Base-by-base conservation (phyloP, 2,329 filamentous ascomycete species). In the Colletotrichum tofieldiae region DNA sequence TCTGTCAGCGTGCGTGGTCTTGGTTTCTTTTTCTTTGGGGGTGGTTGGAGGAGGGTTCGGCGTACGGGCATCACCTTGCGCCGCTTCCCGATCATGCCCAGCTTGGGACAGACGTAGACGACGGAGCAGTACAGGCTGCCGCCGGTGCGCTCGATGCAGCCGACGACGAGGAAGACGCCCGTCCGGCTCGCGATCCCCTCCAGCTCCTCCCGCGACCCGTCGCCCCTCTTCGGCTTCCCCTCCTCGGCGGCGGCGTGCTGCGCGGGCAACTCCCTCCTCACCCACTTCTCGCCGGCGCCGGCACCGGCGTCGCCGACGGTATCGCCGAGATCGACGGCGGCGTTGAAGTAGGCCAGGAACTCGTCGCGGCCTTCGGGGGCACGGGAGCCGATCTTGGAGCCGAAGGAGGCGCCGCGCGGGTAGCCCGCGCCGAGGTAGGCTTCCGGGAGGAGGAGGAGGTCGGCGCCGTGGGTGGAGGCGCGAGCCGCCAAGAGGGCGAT, bases 401-500 rank as follows among this genome's bases (percentile, higher is more conserved):
- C 95, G 78, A 98, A 98, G 62, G 86, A 85, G 74, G 92, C 92
- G 23, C 93, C 94, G 14, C 95, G 92, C 23, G 96, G 96, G 79
- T 98, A 98, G 1, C 95, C 96, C 6, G 60, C 60, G 58, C 96
- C 96, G 1, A 98, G 88, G 79, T 94, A 98, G 29, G 95, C 95
- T 84, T 98, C 95, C 0, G 96, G 96, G 73, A 98, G 95, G 64
- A 98, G 90, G 37, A 98, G 87, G 61, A 98, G 87, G 80, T 96
- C 86, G 49, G 89, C 83, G 3, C 78, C 76, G 67, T 83, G 78
- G 1, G 80, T 76, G 4, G 91, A 89, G n/a, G 95, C 95, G 45
- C 86, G 83, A 32, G 83, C 83, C 43, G 93, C 91, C 18, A 93
- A 90, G 14, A 81, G 76, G 77, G 91, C 87, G 62, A 98, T 88